A percentile compares a stretch with the other conserved stretches of the same genome.
These are phyloP conservation scores for Candida ortonii DNA, from an alignment of 805 yeast genomes.

Conservation along the genomic window DNA sequence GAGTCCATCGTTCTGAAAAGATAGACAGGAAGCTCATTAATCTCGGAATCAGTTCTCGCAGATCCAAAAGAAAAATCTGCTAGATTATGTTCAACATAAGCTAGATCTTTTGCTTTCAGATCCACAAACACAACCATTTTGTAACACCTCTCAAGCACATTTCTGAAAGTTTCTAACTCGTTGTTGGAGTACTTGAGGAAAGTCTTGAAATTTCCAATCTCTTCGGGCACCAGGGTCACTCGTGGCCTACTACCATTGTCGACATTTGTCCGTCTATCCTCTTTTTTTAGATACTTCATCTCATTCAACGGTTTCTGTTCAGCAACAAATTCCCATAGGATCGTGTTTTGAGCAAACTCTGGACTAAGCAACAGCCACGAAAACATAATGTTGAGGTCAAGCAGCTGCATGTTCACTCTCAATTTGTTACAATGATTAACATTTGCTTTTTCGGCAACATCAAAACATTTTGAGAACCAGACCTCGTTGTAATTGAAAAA, in stretches of 20 bases:
- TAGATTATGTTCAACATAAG: constrained; percentile 11
- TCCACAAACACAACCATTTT: constrained; percentile 20
- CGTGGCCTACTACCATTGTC: background rate
- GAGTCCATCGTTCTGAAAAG: constrained; percentile 2
- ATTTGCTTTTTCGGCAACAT: constrained; percentile 22
- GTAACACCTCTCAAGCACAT: constrained; percentile 34
- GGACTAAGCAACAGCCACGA: constrained; percentile 40
- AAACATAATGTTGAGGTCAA: constrained; percentile 48
- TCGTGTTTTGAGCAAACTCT: constrained; percentile 33
- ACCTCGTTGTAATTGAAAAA: constrained; percentile 20
- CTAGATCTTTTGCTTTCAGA: constrained; percentile 35
- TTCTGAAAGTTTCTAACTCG: constrained; percentile 38
- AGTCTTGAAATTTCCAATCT: constrained; percentile 42
- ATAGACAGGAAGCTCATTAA: constrained; percentile 5
- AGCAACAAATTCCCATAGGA: constrained; percentile 43
- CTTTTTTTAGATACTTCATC: constrained; percentile 11
- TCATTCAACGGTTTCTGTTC: constrained; percentile 29
- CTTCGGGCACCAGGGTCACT: constrained; percentile 33
- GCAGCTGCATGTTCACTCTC: constrained; percentile 45
- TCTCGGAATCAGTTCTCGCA: constrained; percentile 1
- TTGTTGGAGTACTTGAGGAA: constrained; percentile 46
- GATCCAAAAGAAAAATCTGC: constrained; percentile 15
- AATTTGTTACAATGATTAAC: constrained; percentile 38
- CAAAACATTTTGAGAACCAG: constrained; percentile 25
- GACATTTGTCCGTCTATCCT: background rate